These are phyloP conservation scores for Fusarium sp. DNA, from an alignment of 2,329 filamentous ascomycete genomes.

Conservation along the genomic window DNA sequence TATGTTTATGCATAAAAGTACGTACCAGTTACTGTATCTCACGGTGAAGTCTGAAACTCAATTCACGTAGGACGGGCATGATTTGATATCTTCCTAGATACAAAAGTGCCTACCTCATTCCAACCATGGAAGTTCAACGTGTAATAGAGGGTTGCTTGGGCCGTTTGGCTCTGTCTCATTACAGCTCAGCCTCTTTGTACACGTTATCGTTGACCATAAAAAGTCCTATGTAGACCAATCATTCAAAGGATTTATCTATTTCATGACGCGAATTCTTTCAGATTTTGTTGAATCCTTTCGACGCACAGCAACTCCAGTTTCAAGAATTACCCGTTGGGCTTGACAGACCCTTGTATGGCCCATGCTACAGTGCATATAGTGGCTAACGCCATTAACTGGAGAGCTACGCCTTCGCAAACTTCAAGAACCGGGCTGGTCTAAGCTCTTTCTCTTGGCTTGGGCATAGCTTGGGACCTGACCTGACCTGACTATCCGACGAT, in stretches of 20 bases:
- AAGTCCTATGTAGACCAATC: not conserved
- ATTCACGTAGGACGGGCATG: constrained; percentile 21
- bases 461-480: constrained; percentile 22
- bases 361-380: constrained; percentile 37
- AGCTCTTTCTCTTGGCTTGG: constrained; percentile 31
- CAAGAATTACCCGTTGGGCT: not conserved
- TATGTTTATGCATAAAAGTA: constrained; percentile 13
- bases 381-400: constrained; percentile 23
- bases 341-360: constrained; percentile 11
- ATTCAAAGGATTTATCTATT: not conserved
- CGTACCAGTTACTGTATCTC: not conserved
- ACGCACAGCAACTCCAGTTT: not conserved
- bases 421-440: constrained; percentile 22
- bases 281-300: not conserved
- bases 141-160: not conserved
- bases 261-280: not conserved
- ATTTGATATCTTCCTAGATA: not conserved
- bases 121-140: not conserved
- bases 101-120: constrained; percentile 17
- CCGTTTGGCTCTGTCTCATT: constrained; percentile 1
- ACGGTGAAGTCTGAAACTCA: constrained; percentile 21
- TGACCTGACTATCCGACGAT: constrained; percentile 10
- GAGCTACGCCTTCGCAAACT: constrained; percentile 19
- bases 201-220: constrained; percentile 3
- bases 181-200: constrained; percentile 18